Conservation (phyloP, 129 eudicot species). For the Deinandra increscens region DNA sequence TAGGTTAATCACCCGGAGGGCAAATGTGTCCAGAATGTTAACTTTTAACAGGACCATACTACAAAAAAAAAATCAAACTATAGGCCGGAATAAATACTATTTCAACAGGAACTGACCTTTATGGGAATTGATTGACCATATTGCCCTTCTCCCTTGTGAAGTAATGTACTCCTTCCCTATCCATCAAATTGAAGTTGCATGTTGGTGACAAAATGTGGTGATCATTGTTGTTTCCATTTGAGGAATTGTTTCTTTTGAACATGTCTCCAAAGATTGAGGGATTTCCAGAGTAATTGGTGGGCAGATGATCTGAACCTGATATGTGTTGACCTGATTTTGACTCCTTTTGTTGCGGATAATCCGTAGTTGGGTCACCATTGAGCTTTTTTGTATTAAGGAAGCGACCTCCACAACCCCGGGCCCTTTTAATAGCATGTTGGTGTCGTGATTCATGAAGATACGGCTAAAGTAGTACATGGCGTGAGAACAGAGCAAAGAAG, state of each 20-base stretch:
- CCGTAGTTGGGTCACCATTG: conserved; percentile 16
- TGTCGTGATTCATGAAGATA: conserved; percentile 92
- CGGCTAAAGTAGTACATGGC: conserved; percentile 39
- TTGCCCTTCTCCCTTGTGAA: conserved; percentile 39
- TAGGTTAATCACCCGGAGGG: neutral
- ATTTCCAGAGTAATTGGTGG: conserved; percentile 26
- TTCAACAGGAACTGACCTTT: neutral
- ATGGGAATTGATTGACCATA: conserved; percentile 35
- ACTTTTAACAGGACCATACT: neutral
- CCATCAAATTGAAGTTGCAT: conserved; percentile 36
- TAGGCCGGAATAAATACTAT: neutral
- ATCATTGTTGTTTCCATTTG: conserved; percentile 31
- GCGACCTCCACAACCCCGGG: conserved; percentile 89
- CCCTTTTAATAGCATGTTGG: conserved; percentile 74
- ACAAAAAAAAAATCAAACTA: neutral
- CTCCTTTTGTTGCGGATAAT: conserved; percentile 35
- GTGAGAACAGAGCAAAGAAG: neutral
- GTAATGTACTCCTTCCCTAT: conserved; percentile 34
- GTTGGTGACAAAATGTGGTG: conserved; percentile 37
- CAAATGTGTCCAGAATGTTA: neutral
- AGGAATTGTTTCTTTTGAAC: conserved; percentile 30
- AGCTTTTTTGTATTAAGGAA: conserved; percentile 69
- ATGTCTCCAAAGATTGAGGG: conserved; percentile 34
- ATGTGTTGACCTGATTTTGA: conserved; percentile 30
- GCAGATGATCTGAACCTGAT: conserved; percentile 37